A percentile compares a stretch with the other conserved stretches of the same genome.
Conservation (phyloP, 2,329 filamentous ascomycete genomes). For the Cladosporium halotolerans region DNA sequence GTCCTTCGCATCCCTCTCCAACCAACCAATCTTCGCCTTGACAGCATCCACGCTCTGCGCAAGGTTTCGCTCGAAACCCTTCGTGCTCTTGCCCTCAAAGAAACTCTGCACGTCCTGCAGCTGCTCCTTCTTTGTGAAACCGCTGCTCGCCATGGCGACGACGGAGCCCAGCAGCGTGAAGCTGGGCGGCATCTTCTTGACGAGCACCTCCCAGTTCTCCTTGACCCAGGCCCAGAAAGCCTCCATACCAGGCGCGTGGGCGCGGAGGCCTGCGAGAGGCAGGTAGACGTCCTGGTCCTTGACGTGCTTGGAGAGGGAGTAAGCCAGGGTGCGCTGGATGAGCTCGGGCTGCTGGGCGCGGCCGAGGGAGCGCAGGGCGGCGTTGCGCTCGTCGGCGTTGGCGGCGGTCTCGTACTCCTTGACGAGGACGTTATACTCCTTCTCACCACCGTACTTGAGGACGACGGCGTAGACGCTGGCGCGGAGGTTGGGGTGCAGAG, state of each 20-base stretch:
- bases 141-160: slow-evolving; percentile 73
- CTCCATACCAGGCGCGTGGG: slow-evolving; percentile 69
- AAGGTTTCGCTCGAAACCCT: slow-evolving; percentile 78
- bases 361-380: slow-evolving; percentile 75
- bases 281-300: slow-evolving; percentile 95
- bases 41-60: slow-evolving; percentile 86
- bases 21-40: slow-evolving; percentile 75
- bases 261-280: slow-evolving; percentile 71
- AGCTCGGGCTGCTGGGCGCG: slow-evolving; percentile 70
- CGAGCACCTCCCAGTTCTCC: slow-evolving; percentile 79
- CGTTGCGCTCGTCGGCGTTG: slow-evolving; percentile 85
- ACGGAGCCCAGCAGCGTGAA: slow-evolving; percentile 80
- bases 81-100: slow-evolving; percentile 76
- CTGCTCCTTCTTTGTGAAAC: slow-evolving; percentile 73
- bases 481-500: slow-evolving; percentile 87
- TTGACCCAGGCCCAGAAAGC: slow-evolving; percentile 79
- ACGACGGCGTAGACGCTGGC: slow-evolving; percentile 80
- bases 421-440: slow-evolving; percentile 76
- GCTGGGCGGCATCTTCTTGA: slow-evolving; percentile 75
- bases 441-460: slow-evolving; percentile 74
- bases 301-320: slow-evolving; percentile 73
- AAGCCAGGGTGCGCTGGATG: slow-evolving; percentile 70
- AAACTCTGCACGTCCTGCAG: slow-evolving; percentile 70
- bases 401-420: slow-evolving; percentile 68
- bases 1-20: slow-evolving; percentile 68